These are phyloP conservation scores for Bolboschoenoplectus hybrid DNA, from an alignment of 202 grass and related monocot genomes.

Conservation along the genomic window DNA sequence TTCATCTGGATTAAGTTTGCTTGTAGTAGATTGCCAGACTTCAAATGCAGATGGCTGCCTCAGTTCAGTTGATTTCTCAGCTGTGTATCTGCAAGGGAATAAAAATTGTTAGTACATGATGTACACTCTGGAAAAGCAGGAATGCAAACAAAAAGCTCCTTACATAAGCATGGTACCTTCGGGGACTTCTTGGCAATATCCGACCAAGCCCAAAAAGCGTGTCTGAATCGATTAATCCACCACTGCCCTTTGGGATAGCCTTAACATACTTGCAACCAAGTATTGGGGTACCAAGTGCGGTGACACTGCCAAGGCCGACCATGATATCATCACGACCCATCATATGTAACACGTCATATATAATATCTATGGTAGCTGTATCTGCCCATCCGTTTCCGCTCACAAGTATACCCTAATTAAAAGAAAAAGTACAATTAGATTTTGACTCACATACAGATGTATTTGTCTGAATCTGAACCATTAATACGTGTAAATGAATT, in stretches of 20 bases:
- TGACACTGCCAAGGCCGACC: constrained; percentile 67
- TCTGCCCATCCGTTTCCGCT: constrained; percentile 74
- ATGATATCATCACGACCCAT: constrained; percentile 86
- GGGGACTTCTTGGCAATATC: constrained; percentile 69
- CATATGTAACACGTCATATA: constrained; percentile 82
- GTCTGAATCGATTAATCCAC: constrained; percentile 72
- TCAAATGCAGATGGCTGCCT: constrained; percentile 63
- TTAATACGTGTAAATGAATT: not conserved
- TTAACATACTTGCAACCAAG: constrained; percentile 65
- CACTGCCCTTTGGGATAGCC: constrained; percentile 73
- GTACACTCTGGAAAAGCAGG: constrained; percentile 22
- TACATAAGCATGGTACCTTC: constrained; percentile 43
- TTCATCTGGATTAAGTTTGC: constrained; percentile 50
- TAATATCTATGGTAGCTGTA: constrained; percentile 59
- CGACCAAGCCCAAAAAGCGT: constrained; percentile 75
- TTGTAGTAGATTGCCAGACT: constrained; percentile 64
- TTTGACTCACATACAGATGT: not conserved
- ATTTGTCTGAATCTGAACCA: not conserved
- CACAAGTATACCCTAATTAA: constrained; percentile 67
- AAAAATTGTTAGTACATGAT: not conserved
- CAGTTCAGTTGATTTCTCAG: constrained; percentile 67
- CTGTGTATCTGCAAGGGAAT: constrained; percentile 51
- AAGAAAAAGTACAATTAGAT: constrained; percentile 1
- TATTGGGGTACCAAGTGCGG: constrained; percentile 53
- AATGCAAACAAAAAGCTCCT: not conserved